Conservation (phyloP, 768 basidiomycete genomes). For the Gautieria morchelliformis region DNA sequence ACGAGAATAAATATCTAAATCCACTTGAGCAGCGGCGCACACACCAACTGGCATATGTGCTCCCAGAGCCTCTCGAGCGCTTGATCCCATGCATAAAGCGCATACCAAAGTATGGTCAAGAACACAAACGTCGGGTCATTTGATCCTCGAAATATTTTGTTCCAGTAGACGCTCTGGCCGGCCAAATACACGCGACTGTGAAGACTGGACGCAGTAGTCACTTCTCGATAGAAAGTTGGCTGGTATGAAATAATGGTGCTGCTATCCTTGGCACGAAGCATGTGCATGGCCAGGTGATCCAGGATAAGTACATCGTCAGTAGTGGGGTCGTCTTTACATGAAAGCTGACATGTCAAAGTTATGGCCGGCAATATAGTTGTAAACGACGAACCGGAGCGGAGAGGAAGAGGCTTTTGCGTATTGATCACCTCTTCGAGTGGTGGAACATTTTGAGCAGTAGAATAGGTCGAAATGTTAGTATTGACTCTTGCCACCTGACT, state of each 20-base stretch:
- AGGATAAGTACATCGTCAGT: neutral
- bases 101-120: conserved; percentile 46
- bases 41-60: conserved; percentile 42
- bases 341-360: neutral
- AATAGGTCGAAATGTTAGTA: neutral
- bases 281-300: conserved; percentile 5
- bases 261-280: conserved; percentile 1
- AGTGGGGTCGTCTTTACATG: neutral
- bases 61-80: conserved; percentile 41
- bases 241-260: conserved; percentile 40
- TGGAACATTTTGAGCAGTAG: neutral
- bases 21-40: conserved; percentile 12
- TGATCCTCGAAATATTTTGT: conserved; percentile 24
- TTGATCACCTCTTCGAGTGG: conserved; percentile 30
- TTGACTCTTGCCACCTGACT: neutral
- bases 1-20: neutral
- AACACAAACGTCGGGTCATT: conserved; percentile 48
- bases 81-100: conserved; percentile 56
- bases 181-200: conserved; percentile 21
- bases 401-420: conserved; percentile 38
- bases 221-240: neutral
- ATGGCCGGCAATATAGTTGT: too few relatives aligned
- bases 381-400: neutral
- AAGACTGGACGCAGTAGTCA: conserved; percentile 16
- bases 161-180: conserved; percentile 32